These are phyloP conservation scores for Hanseniaspora clermontiae DNA, from an alignment of 805 yeast species.

Conservation along the genomic window DNA sequence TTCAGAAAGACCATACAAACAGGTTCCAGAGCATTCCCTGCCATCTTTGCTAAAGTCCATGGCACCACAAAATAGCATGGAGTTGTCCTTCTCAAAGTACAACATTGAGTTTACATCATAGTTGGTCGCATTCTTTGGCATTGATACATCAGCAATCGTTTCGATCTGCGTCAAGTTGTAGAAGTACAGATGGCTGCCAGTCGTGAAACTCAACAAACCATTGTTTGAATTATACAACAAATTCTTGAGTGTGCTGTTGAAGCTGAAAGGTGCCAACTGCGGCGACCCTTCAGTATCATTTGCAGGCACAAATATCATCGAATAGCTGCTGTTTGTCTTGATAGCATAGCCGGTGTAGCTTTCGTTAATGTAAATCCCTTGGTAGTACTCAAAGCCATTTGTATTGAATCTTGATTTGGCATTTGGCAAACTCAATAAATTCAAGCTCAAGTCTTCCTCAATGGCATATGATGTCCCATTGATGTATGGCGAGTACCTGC, in stretches of 20 bases:
- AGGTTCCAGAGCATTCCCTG: constrained; percentile 52
- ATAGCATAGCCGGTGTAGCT: constrained; percentile 51
- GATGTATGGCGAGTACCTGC: constrained; percentile 20
- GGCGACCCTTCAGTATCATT: not conserved
- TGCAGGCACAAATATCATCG: constrained; percentile 4
- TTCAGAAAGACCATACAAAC: constrained; percentile 46
- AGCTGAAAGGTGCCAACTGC: constrained; percentile 3
- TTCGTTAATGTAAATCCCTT: constrained; percentile 36
- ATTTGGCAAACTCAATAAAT: constrained; percentile 14
- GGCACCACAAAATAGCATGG: constrained; percentile 54
- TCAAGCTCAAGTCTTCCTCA: constrained; percentile 17
- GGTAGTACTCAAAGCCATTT: constrained; percentile 17
- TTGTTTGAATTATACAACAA: constrained; percentile 14
- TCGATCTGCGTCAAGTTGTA: constrained; percentile 26
- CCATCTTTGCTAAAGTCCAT: constrained; percentile 34
- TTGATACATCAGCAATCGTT: constrained; percentile 31
- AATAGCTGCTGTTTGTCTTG: not conserved
- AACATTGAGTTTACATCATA: constrained; percentile 33
- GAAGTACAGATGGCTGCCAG: constrained; percentile 17
- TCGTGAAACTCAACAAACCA: constrained; percentile 16
- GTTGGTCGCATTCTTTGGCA: constrained; percentile 28
- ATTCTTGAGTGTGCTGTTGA: not conserved
- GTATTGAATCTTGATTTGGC: constrained; percentile 14
- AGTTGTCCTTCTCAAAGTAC: constrained; percentile 30
- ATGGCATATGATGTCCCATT: constrained; percentile 20